Conservation (phyloP, 2,329 filamentous ascomycete genomes). For the Aaosphaeria arxii region DNA sequence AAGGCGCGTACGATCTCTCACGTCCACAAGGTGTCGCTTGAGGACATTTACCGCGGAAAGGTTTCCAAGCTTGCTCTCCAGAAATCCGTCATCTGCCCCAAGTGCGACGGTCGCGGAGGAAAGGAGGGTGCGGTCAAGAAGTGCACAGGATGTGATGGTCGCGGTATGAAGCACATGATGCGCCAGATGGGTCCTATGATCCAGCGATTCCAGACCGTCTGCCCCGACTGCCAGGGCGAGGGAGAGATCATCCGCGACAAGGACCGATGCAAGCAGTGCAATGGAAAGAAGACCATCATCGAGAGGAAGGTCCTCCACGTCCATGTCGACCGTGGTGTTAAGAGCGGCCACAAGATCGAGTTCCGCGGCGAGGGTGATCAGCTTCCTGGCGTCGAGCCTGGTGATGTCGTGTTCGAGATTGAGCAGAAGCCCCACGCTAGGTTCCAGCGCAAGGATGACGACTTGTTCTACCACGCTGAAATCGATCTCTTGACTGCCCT, state of each 20-base stretch:
- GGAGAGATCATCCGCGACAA: slow-evolving; percentile 96
- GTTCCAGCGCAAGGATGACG: slow-evolving; percentile 95
- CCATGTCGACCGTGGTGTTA: slow-evolving; percentile 92
- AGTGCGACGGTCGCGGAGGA: slow-evolving; percentile 89
- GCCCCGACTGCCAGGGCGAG: slow-evolving; percentile 96
- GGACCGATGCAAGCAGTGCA: slow-evolving; percentile 95
- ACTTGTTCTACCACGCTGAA: slow-evolving; percentile 90
- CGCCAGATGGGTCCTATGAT: slow-evolving; percentile 99
- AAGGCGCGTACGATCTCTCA: slow-evolving; percentile 97
- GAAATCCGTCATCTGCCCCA: slow-evolving; percentile 94
- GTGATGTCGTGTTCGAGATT: slow-evolving; percentile 97
- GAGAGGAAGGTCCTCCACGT: slow-evolving; percentile 98
- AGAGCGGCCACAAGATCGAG: slow-evolving; percentile 92
- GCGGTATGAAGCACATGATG: slow-evolving; percentile 99
- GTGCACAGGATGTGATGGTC: slow-evolving; percentile 85
- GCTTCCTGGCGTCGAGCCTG: slow-evolving; percentile 85
- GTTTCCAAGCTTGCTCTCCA: slow-evolving; percentile 95
- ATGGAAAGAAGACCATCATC: slow-evolving; percentile 95
- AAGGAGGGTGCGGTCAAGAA: slow-evolving; percentile 98
- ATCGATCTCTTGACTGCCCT: slow-evolving; percentile 95
- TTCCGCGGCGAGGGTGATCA: slow-evolving; percentile 97
- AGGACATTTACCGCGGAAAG: slow-evolving; percentile 98
- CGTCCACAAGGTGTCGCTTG: slow-evolving; percentile 95
- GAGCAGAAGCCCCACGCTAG: slow-evolving; percentile 97
- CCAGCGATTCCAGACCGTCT: slow-evolving; percentile 98